Percentiles rank a stretch among this genome's conserved stretches.
phyloP scores from a whole-genome alignment of 176 grass and related monocot genomes.

The Lolium multiflorum region DNA sequence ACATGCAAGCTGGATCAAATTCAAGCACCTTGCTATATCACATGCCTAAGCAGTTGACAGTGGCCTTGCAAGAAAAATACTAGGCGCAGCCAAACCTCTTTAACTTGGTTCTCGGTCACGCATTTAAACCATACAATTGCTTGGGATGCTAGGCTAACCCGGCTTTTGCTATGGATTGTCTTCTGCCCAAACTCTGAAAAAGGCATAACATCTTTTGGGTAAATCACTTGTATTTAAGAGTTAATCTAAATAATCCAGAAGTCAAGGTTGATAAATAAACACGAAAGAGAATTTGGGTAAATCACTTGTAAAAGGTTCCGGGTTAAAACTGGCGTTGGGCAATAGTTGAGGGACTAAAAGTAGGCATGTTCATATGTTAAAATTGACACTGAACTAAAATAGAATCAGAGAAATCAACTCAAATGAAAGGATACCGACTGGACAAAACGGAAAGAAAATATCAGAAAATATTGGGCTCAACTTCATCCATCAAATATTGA shows the following conservation, averaged over 20 bases:
- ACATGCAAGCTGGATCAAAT: constrained; percentile 36
- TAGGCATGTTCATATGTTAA: constrained; percentile 20
- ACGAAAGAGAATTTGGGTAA: constrained; percentile 27
- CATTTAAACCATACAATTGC: constrained; percentile 22
- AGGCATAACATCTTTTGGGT: not conserved
- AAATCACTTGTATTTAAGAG: constrained; percentile 13
- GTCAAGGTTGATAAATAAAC: constrained; percentile 17
- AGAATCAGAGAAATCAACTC: constrained; percentile 39
- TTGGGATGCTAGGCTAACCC: not conserved
- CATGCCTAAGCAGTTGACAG: constrained; percentile 9
- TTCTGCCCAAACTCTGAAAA: constrained; percentile 42
- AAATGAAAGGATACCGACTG: constrained; percentile 18
- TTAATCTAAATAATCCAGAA: constrained; percentile 17
- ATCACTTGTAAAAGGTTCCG: constrained; percentile 4
- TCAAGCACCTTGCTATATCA: constrained; percentile 4
- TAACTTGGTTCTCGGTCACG: constrained; percentile 14
- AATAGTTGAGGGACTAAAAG: constrained; percentile 3
- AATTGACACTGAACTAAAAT: not conserved
- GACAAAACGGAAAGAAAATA: not conserved
- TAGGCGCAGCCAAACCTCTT: constrained; percentile 25
- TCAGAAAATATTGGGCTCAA: not conserved
- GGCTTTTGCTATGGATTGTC: constrained; percentile 14
- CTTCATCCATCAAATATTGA: constrained; percentile 25
- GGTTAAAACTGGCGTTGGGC: not conserved
- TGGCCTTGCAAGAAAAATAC: not conserved